Evolutionary conservation across 78 protist species (phyloP), one percentile per base, ranked within the genome.

Genomic region (Goniomonas avonlea): DNA sequence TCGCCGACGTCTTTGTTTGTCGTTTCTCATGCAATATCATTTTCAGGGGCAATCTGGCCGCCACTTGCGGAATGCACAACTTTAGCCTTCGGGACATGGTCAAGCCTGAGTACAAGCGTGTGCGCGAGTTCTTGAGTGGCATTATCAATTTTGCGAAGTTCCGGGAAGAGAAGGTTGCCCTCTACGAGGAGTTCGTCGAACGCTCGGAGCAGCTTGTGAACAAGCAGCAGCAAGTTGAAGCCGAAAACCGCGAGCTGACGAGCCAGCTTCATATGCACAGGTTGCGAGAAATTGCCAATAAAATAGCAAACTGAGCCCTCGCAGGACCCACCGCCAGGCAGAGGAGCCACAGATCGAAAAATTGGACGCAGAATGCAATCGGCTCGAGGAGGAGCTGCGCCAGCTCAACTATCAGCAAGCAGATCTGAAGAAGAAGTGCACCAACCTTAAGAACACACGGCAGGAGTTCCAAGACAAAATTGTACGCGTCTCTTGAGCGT

Each of bases 61-160:
- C 17, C 23, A 43, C 71, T 20, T 63, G 47, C 18, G 71, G 71
- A 5, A 43, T 63, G 29, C 45, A 63, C 45, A 43, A 63, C 45
- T 63, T 63, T 9, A 25, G 45, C 20, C 45, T n/a, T 3, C 32
- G n/a, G 31, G 71, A 63, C 45, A 2, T 63, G 5, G 15, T 43
- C 21, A 31, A 35, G 71, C 71, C 71, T 27, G 47, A 63, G 7
- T 63, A 63, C n/a, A n/a, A 39, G 29, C 39, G 71, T 15, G 9
- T 63, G 5, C 71, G 71, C 71, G 37, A 63, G 71, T 15, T 63
- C 71, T 63, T 63, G 47, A 63, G 71, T 27, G 71, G 47, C 37
- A 43, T 63, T 11, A 63, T 63, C 71, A 63, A 63, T 43, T 63
- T 63, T 63, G 71, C 71, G 25, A 63, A 63, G 45, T 63, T 63